Percentiles rank a stretch among this genome's conserved stretches.
Conservation (phyloP, 2,329 filamentous ascomycete genomes). For the Macroventuria anomochaeta region DNA sequence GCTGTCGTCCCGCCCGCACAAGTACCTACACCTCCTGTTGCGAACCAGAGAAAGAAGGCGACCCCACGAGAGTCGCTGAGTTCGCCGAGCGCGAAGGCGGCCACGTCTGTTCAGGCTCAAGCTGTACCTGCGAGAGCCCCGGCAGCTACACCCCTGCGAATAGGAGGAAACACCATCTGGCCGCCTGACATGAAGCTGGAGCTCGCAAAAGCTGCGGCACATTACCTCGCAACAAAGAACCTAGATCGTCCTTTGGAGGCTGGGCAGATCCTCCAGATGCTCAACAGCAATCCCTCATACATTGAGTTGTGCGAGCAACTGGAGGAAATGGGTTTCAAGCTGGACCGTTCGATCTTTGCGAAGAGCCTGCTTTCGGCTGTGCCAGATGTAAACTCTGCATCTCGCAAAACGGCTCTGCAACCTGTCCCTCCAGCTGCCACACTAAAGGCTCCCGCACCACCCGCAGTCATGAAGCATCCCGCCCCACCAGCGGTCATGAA, state of each 20-base stretch:
- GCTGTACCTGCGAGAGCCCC: constrained; percentile 14
- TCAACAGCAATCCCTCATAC: constrained; percentile 63
- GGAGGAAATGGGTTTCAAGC: constrained; percentile 56
- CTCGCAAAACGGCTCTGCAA: constrained; percentile 27
- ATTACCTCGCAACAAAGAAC: constrained; percentile 57
- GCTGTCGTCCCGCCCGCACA: constrained; percentile 14
- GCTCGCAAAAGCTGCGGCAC: constrained; percentile 58
- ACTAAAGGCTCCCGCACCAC: constrained; percentile 8
- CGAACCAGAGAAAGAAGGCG: constrained; percentile 34
- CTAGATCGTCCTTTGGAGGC: constrained; percentile 45
- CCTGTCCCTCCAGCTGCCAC: constrained; percentile 4
- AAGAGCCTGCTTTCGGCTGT: constrained; percentile 57
- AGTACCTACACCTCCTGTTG: constrained; percentile 19
- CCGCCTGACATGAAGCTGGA: constrained; percentile 58
- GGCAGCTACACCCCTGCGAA: constrained; percentile 3
- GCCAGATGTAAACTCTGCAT: constrained; percentile 49
- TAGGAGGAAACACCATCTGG: constrained; percentile 54
- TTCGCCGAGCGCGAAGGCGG: constrained; percentile 10
- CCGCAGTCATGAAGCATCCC: constrained; percentile 3
- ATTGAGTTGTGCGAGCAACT: constrained; percentile 61
- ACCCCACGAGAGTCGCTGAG: constrained; percentile 22
- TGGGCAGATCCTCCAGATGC: constrained; percentile 54
- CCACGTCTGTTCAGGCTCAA: constrained; percentile 6
- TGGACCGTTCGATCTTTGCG: constrained; percentile 62
- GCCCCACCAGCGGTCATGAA: constrained; percentile 31